These are phyloP conservation scores for Tylopilus felleus DNA, from an alignment of 768 basidiomycete genomes.

Conservation along the genomic window DNA sequence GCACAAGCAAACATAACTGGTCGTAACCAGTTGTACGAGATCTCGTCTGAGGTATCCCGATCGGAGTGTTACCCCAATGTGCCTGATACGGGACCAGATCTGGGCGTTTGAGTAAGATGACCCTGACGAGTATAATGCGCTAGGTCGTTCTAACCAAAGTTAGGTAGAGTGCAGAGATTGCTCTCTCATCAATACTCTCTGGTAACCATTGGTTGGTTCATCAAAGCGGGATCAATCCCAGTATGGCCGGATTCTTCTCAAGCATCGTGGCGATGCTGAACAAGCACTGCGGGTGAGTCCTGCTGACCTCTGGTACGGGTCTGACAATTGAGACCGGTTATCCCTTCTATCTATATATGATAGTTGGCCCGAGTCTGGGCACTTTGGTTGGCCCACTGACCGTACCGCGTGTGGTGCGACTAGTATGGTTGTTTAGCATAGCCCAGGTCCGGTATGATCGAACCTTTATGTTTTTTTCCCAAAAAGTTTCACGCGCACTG, in stretches of 20 bases:
- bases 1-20: constrained; percentile 28
- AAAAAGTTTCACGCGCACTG: constrained; percentile 10
- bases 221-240: constrained; percentile 17
- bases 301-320: constrained; percentile 12
- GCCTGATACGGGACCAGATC: constrained; percentile 33
- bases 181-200: constrained; percentile 19
- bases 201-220: constrained; percentile 17
- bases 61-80: constrained; percentile 24
- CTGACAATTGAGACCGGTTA: constrained; percentile 21
- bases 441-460: constrained; percentile 32
- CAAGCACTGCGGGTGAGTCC: constrained; percentile 7
- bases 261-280: constrained; percentile 26
- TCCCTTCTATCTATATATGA: constrained; percentile 3
- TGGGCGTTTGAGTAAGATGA: constrained; percentile 20
- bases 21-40: constrained; percentile 29
- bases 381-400: constrained; percentile 4
- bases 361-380: constrained; percentile 8
- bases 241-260: constrained; percentile 19
- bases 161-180: constrained; percentile 18
- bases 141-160: constrained; percentile 31
- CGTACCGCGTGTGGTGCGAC: constrained; percentile 7
- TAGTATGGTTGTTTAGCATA: constrained; percentile 24
- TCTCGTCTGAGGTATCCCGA: constrained; percentile 27
- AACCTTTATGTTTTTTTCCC: constrained; percentile 17
- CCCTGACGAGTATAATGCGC: constrained; percentile 24